Evolutionary conservation across 441 rosid species (phyloP).

Genomic region (Croton laevigatus): DNA sequence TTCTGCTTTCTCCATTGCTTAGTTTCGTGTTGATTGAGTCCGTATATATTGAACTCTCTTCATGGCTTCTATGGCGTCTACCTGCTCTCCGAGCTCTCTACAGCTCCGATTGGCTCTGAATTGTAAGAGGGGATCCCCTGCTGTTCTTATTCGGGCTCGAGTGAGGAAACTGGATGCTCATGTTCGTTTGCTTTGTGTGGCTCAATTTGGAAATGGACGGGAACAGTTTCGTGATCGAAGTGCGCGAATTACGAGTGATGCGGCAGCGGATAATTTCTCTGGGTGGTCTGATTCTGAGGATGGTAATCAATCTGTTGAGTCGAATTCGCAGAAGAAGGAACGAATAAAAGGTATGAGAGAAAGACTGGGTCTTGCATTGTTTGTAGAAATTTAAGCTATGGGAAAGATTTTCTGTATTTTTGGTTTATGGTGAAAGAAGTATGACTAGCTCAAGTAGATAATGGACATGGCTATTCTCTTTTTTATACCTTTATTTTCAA

Average conservation of each 20-base stretch:
- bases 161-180: constrained; percentile 29
- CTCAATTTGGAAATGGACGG: constrained; percentile 20
- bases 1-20: neutral
- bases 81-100: constrained; percentile 61
- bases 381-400: neutral
- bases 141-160: constrained; percentile 30
- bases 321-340: constrained; percentile 33
- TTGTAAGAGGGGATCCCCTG: constrained; percentile 22
- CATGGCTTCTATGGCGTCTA: constrained; percentile 44
- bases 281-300: constrained; percentile 69
- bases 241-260: constrained; percentile 35
- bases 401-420: neutral
- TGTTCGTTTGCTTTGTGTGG: constrained; percentile 26
- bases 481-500: neutral
- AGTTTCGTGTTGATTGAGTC: neutral
- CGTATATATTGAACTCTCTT: neutral
- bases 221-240: constrained; percentile 29
- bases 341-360: constrained; percentile 36
- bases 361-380: constrained; percentile 1
- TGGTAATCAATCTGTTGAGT: constrained; percentile 31
- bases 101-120: constrained; percentile 62
- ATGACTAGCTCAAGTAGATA: neutral
- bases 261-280: constrained; percentile 42
- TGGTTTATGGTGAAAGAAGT: neutral
- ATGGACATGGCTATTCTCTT: neutral